Conservation (phyloP, 495 filamentous ascomycete species). For the Eremomyces bilateralis region DNA sequence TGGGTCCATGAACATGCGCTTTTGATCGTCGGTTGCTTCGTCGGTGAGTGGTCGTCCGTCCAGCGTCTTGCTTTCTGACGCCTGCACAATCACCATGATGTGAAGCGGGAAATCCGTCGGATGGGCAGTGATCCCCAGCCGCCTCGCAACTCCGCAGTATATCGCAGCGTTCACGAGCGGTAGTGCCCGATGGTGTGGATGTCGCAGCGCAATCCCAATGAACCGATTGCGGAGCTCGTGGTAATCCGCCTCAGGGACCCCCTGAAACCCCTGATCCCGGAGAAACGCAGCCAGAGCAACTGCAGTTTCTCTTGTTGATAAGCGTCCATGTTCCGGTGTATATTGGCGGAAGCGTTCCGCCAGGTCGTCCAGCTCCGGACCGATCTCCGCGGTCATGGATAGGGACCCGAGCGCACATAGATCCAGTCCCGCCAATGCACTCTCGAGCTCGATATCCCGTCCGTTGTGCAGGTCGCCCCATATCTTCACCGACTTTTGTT, state of each 20-base stretch:
- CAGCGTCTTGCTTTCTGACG: constrained; percentile 34
- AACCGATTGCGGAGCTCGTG: constrained; percentile 67
- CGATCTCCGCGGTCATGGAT: constrained; percentile 53
- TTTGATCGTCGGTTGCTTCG: constrained; percentile 11
- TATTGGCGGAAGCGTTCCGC: constrained; percentile 28
- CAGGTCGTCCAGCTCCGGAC: constrained; percentile 37
- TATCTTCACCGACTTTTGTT: constrained; percentile 51
- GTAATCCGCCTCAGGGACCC: constrained; percentile 44
- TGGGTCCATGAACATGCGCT: constrained; percentile 65
- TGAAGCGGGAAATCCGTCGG: constrained; percentile 63
- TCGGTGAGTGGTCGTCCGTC: constrained; percentile 27
- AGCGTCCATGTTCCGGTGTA: constrained; percentile 25
- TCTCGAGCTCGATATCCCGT: constrained; percentile 40
- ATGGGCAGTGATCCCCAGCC: constrained; percentile 44
- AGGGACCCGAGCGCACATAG: constrained; percentile 59
- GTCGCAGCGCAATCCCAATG: constrained; percentile 44
- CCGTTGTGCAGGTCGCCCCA: constrained; percentile 39
- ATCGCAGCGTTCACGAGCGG: constrained; percentile 60
- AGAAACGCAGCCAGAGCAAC: constrained; percentile 44
- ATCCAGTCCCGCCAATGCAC: constrained; percentile 61
- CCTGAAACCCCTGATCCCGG: constrained; percentile 39
- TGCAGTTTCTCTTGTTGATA: constrained; percentile 43
- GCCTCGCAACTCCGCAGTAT: constrained; percentile 42
- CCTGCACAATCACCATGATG: constrained; percentile 50
- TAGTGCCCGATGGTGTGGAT: constrained; percentile 43